phyloP scores from a whole-genome alignment of 306 rosid species.

The Hippophae rhamnoides region DNA sequence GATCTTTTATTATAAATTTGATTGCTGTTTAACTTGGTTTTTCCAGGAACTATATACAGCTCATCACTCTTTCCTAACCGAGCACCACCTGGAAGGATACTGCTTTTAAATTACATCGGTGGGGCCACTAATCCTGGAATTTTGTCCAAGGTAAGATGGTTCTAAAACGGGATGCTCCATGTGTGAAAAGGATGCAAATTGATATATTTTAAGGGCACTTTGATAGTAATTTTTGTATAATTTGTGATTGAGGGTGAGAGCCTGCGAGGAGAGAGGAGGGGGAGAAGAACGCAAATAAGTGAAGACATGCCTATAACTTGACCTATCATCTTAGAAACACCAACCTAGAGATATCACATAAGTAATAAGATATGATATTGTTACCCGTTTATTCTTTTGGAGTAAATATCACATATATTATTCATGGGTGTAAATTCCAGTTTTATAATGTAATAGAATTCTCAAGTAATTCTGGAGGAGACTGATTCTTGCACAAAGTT shows the following conservation, averaged over 20 bases:
- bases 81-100: conserved; percentile 85
- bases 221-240: conserved; percentile 11
- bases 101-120: conserved; percentile 94
- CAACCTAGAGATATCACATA: too few species aligned
- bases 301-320: neutral
- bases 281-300: neutral
- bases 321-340: too few species aligned
- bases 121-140: conserved; percentile 88
- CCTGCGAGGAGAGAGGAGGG: neutral
- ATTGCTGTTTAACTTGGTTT: conserved; percentile 10
- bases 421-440: neutral
- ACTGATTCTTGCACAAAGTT: neutral
- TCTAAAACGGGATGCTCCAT: conserved; percentile 18
- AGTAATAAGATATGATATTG: too few species aligned
- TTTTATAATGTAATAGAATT: neutral
- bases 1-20: conserved; percentile 18
- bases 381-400: too few species aligned
- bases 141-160: conserved; percentile 52
- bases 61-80: conserved; percentile 93
- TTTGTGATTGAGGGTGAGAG: neutral
- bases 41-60: conserved; percentile 92
- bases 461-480: neutral
- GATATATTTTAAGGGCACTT: conserved; percentile 6
- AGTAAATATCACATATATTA: too few species aligned
- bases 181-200: conserved; percentile 4